Conservation (phyloP, 192 early-diverging fungal genomes). For the Phycomyces nitens region DNA sequence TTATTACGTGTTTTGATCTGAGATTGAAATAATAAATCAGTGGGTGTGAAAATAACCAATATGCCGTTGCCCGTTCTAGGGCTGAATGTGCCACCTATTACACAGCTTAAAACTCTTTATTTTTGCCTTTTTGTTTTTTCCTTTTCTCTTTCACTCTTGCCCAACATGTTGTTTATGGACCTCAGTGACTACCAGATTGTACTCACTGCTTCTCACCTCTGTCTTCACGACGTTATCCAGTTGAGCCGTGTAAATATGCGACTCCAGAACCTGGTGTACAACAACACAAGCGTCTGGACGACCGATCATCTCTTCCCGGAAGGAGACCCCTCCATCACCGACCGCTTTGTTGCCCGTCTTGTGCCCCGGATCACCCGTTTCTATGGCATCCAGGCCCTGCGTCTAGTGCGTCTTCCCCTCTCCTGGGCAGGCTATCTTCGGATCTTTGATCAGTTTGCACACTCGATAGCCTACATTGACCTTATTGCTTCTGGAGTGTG, state of each 20-base stretch:
- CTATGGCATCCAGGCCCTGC: slow-evolving; percentile 21
- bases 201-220: neutral
- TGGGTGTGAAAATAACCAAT: too few relatives aligned
- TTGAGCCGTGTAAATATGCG: neutral
- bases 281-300: slow-evolving; percentile 17
- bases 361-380: slow-evolving; percentile 27
- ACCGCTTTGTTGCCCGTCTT: slow-evolving; percentile 18
- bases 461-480: slow-evolving; percentile 24
- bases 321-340: slow-evolving; percentile 18
- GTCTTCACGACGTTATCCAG: neutral
- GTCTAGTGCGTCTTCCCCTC: slow-evolving; percentile 19
- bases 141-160: too few relatives aligned
- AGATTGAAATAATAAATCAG: neutral
- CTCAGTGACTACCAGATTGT: neutral
- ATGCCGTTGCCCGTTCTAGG: too few relatives aligned
- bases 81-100: too few relatives aligned
- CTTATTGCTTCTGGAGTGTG: slow-evolving; percentile 4
- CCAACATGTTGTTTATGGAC: neutral
- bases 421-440: slow-evolving; percentile 22
- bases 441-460: slow-evolving; percentile 33
- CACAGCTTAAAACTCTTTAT: too few relatives aligned
- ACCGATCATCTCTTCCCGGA: slow-evolving; percentile 14
- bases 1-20: too few relatives aligned
- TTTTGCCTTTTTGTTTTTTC: too few relatives aligned
- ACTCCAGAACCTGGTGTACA: slow-evolving; percentile 6